Evolutionary conservation across 2,329 filamentous ascomycete genomes (phyloP).

Genomic region (Fusarium burgessii): DNA sequence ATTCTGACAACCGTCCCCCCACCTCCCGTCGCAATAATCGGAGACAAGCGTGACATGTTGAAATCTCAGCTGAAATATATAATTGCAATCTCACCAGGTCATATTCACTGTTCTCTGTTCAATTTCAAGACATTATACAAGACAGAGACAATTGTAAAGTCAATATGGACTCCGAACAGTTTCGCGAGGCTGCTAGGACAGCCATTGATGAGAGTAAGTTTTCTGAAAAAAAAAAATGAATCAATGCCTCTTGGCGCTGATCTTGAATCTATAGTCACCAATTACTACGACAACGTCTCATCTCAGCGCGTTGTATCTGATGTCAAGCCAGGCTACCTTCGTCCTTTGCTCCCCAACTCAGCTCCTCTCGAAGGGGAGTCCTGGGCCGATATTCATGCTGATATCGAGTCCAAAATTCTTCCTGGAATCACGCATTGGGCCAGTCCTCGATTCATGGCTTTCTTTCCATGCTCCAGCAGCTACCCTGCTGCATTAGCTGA

Average conservation of each 20-base stretch:
- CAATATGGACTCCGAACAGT: constrained; percentile 82
- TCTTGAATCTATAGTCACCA: constrained; percentile 69
- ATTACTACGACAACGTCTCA: constrained; percentile 83
- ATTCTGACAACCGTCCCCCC: background rate
- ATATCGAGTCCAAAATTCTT: constrained; percentile 88
- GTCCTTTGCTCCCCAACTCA: constrained; percentile 64
- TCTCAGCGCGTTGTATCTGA: constrained; percentile 80
- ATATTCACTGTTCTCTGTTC: rapidly evolving
- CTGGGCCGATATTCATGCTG: constrained; percentile 83
- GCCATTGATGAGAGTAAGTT: constrained; percentile 84
- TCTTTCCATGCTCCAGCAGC: constrained; percentile 87
- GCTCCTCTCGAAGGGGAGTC: constrained; percentile 76
- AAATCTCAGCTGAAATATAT: background rate
- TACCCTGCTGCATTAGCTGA: constrained; percentile 91
- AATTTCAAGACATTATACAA: background rate
- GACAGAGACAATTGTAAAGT: rapidly evolving
- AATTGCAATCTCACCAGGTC: background rate
- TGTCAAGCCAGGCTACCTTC: constrained; percentile 87
- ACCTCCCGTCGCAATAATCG: background rate
- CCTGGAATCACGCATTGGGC: constrained; percentile 96
- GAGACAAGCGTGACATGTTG: background rate
- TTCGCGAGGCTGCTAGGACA: constrained; percentile 79
- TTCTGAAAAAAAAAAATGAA: background rate
- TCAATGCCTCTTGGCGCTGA: background rate
- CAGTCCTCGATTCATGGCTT: constrained; percentile 94